Base-by-base conservation (phyloP, 768 basidiomycete species). In the Suillus alpinus region DNA sequence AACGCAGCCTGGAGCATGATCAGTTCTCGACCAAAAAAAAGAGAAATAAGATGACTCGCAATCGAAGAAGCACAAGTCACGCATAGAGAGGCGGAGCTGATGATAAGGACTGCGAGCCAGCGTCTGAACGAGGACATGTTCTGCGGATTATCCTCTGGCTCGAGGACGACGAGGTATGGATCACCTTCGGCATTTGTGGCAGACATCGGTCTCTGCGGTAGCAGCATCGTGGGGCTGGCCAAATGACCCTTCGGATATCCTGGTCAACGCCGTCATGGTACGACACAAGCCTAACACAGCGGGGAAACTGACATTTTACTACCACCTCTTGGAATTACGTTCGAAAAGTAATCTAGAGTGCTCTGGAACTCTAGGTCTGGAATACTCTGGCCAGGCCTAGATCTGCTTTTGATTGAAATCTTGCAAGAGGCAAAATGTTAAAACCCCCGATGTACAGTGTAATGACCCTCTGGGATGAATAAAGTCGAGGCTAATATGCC, bases 51-150 rank as follows among this genome's bases (percentile, higher is more conserved):
- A 26, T 8, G 14, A 77, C 84, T 43, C 58, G 84, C 86, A 68
- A 84, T 75, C 1, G 84, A 85, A 1, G 85, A 86, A 14, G 81
- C 80, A 66, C 80, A 83, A 1, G 85, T 81, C 6, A 80, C 82
- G 58, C 82, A 83, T 13, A 82, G 73, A 6, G 82, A 76, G 12
- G 79, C 80, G 3, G 74, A 72, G 39, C 80, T 77, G 58, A 85
- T 83, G 7, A 79, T 73, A 3, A 77, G 59, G 7, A 85, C 80
- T 5, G 76, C 71, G 29, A 80, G 57, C 84, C 84, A 85, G 64
- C 83, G 83, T 63, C 75, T 77, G 29, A 75, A 32, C 0, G 62
- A 57, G 18, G 81, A 67, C 39, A 80, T 69, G 36, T 73, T 65
- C 57, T 81, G 77, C 0, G 82, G 82, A 60, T 80, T 61, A 44